Conservation (phyloP, 306 rosid species). For the Cicer chorassanicum region DNA sequence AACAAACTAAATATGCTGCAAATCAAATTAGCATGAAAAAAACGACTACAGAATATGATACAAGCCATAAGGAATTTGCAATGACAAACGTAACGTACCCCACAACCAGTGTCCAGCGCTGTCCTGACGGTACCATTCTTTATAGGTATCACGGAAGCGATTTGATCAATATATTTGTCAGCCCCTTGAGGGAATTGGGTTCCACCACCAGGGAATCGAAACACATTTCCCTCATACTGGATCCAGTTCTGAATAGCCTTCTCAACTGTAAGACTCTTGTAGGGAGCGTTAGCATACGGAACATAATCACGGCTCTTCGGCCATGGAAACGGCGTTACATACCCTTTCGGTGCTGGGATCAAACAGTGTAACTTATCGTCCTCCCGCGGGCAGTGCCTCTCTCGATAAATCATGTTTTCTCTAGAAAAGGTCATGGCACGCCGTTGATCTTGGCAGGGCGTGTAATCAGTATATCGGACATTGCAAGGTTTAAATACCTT, state of each 20-base stretch:
- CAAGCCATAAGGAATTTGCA: slow-evolving; percentile 23
- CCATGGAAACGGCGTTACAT: slow-evolving; percentile 97
- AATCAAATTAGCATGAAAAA: slow-evolving; percentile 24
- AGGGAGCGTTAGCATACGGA: slow-evolving; percentile 94
- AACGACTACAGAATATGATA: slow-evolving; percentile 7
- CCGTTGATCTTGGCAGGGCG: slow-evolving; percentile 94
- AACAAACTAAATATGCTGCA: slow-evolving; percentile 18
- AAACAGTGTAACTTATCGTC: slow-evolving; percentile 88
- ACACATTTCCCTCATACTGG: slow-evolving; percentile 93
- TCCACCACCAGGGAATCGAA: slow-evolving; percentile 94
- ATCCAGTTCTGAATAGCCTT: slow-evolving; percentile 99
- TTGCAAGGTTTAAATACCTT: slow-evolving; percentile 68
- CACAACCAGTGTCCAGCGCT: slow-evolving; percentile 98
- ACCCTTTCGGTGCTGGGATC: slow-evolving; percentile 93
- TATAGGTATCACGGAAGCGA: slow-evolving; percentile 95
- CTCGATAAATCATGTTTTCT: slow-evolving; percentile 81
- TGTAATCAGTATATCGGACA: slow-evolving; percentile 68
- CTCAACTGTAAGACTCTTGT: slow-evolving; percentile 97
- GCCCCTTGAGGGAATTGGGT: slow-evolving; percentile 99
- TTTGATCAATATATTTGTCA: slow-evolving; percentile 87
- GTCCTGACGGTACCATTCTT: slow-evolving; percentile 86
- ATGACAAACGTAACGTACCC: slow-evolving; percentile 71
- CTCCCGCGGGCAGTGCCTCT: slow-evolving; percentile 87
- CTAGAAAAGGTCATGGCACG: slow-evolving; percentile 95
- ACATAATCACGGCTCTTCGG: slow-evolving; percentile 98